Evolutionary conservation across 805 yeast genomes (phyloP), one percentile per base, ranked within the genome.

Genomic region (Tetrapisispora fleetii): DNA sequence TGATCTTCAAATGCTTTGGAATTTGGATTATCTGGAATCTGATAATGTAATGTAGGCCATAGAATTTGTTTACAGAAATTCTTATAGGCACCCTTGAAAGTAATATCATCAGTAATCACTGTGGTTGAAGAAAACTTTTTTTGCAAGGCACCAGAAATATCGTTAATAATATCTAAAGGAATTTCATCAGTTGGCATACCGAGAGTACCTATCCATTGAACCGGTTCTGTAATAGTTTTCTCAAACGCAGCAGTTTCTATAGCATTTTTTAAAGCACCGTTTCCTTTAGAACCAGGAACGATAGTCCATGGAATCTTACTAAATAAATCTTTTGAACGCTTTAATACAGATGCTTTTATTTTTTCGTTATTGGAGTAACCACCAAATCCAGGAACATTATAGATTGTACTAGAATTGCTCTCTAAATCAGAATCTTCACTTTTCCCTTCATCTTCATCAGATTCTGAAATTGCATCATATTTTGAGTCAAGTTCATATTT

Each of bases 31-130:
- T 93, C 98, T 0, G 98, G 98, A 37, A 91, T 86, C 65, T 91
- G 96, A 63, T 93, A 93, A 48, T 80, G 86, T 53, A 93, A 75
- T 2, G 96, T 87, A 32, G 99, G 99, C 98, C 98, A 93, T 52
- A 93, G 70, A 37, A 93, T 86, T 59, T 90, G 95, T 66, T 93
- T 93, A 65, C 97, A 91, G 64, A 85, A 93, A 46, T 87, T 85
- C 50, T 80, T 80, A 65, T 93, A 93, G 61, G 90, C 96, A 19
- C 97, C 97, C 59, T 84, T 85, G 57, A 88, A 87, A 1, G 88
- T 80, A 30, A 78, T 67, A 65, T 93, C 98, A 54, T 78, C 78
- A 2, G 91, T 81, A 50, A 78, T 79, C 2, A 89, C 85, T 0
- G 88, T 79, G 50, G 75, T 76, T 38, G 83, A 78, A 49, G 77